Percentiles rank a stretch among this genome's conserved stretches.
Evolutionary conservation across 805 yeast genomes (phyloP).

Genomic region (Tetrapisispora phaffii): DNA sequence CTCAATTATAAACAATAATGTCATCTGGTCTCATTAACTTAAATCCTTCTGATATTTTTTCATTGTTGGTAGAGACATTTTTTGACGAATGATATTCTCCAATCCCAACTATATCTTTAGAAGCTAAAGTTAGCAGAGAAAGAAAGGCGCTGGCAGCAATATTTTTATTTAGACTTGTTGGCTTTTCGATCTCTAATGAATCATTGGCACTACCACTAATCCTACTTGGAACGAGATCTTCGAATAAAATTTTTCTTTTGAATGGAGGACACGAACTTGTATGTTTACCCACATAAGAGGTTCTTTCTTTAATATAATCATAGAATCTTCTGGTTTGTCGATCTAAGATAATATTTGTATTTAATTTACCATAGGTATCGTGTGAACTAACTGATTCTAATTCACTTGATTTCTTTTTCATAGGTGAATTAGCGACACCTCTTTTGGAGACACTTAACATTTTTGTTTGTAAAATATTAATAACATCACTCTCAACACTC

Average conservation of each 20-base stretch:
- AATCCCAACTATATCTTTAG: slow-evolving; percentile 14
- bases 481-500: slow-evolving; percentile 14
- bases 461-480: slow-evolving; percentile 16
- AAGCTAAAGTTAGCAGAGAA: slow-evolving; percentile 22
- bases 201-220: slow-evolving; percentile 4
- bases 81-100: neutral
- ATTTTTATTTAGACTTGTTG: slow-evolving; percentile 9
- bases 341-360: slow-evolving; percentile 8
- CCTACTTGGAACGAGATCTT: slow-evolving; percentile 23
- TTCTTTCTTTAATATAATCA: slow-evolving; percentile 21
- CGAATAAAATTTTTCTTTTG: slow-evolving; percentile 17
- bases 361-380: neutral
- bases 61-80: too few species aligned
- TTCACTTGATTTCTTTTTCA: neutral
- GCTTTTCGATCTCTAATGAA: neutral
- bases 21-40: slow-evolving; percentile 3
- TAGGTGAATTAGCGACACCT: neutral
- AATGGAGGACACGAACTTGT: slow-evolving; percentile 13
- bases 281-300: slow-evolving; percentile 13
- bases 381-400: neutral
- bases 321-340: slow-evolving; percentile 23
- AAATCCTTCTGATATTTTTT: neutral
- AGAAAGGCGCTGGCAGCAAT: slow-evolving; percentile 28
- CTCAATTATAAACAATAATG: slow-evolving; percentile 2
- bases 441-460: neutral